A percentile compares a stretch with the other conserved stretches of the same genome.
Evolutionary conservation across 129 eudicot genomes (phyloP).

Genomic region (Chrysanthemum lavandulifolium): DNA sequence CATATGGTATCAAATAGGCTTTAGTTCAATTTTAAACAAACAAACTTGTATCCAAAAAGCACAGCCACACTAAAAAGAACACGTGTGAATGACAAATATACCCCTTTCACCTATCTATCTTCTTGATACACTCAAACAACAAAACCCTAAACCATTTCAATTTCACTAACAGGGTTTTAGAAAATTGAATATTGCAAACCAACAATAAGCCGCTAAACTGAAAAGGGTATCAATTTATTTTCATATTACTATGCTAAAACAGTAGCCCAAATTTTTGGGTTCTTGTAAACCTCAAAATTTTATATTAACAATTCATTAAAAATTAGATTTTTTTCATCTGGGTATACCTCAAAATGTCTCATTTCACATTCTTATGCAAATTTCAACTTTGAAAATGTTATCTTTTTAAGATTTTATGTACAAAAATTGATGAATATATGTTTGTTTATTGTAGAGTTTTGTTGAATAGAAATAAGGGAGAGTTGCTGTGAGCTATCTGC

Average conservation of each 20-base stretch:
- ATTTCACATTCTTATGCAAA: constrained; percentile 4
- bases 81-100: constrained; percentile 3
- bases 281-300: too few species aligned
- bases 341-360: background rate
- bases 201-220: constrained; percentile 18
- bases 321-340: background rate
- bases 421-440: background rate
- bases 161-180: constrained; percentile 23
- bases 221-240: constrained; percentile 19
- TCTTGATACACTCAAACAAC: constrained; percentile 32
- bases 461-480: constrained; percentile 4
- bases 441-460: constrained; percentile 20
- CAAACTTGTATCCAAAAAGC: too few species aligned
- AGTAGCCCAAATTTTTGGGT: background rate
- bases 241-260: constrained; percentile 1
- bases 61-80: too few species aligned
- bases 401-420: constrained; percentile 3
- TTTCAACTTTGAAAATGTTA: background rate
- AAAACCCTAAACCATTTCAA: constrained; percentile 31
- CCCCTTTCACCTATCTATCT: constrained; percentile 5
- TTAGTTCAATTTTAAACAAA: too few species aligned
- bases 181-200: constrained; percentile 12
- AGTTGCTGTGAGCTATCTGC: background rate
- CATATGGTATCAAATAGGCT: too few species aligned
- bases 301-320: too few species aligned